Conservation (phyloP, 176 grass and related monocot genomes). For the Lolium multiflorum region DNA sequence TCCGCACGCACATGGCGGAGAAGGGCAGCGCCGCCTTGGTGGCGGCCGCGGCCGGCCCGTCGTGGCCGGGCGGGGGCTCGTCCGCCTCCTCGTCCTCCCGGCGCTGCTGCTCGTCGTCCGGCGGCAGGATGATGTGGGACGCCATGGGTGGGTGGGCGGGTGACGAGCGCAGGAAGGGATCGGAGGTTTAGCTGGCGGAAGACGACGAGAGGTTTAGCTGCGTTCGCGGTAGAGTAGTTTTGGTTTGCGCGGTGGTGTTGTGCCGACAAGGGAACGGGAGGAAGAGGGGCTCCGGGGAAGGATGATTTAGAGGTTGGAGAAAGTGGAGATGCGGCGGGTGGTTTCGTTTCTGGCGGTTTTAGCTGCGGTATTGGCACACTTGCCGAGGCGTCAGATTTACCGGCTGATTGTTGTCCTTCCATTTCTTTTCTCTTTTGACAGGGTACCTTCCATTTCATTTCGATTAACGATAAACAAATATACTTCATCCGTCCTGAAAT, state of each 20-base stretch:
- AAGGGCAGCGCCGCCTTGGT: conserved; percentile 54
- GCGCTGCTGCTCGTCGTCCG: conserved; percentile 32
- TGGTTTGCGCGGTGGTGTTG: neutral
- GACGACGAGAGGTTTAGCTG: too few species aligned
- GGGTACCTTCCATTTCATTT: too few species aligned
- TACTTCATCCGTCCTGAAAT: too few species aligned
- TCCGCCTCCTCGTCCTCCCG: conserved; percentile 31
- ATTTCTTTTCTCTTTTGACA: neutral
- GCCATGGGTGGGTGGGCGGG: conserved; percentile 39
- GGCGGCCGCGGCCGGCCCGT: neutral
- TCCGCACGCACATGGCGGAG: conserved; percentile 80
- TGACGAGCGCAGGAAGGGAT: neutral
- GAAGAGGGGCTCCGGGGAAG: neutral
- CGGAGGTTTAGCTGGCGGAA: conserved; percentile 34
- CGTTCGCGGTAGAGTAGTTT: too few species aligned
- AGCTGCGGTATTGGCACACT: neutral
- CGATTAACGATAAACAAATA: too few species aligned
- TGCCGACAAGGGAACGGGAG: neutral
- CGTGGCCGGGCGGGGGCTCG: neutral
- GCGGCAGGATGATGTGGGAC: conserved; percentile 64
- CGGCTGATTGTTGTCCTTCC: neutral
- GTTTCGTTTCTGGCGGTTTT: conserved; percentile 11
- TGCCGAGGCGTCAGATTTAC: neutral
- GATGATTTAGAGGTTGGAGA: neutral
- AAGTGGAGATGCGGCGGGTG: conserved; percentile 7